phyloP scores from a whole-genome alignment of 345 rosid genomes.

The Rhodamnia argentea region DNA sequence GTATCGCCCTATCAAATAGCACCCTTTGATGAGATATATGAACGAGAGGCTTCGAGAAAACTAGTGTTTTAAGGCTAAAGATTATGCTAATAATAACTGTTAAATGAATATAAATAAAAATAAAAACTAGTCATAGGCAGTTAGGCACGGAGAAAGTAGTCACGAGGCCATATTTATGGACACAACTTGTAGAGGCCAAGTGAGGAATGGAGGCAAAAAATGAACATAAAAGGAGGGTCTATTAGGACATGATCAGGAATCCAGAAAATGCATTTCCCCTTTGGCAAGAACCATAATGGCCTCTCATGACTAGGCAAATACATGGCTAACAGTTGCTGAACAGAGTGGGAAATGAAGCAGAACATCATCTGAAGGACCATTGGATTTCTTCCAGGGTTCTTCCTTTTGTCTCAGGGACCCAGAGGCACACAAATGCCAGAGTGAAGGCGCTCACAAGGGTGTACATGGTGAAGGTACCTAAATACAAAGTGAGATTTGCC shows the following conservation, averaged over 20 bases:
- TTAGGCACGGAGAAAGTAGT: not conserved
- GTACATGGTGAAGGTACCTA: slow-evolving; percentile 34
- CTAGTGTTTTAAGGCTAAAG: not conserved
- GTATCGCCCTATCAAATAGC: too few relatives aligned
- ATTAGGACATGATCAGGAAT: not conserved
- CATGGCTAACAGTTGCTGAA: not conserved
- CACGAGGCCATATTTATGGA: not conserved
- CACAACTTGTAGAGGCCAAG: not conserved
- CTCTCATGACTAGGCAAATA: not conserved
- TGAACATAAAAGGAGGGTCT: not conserved
- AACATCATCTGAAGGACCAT: slow-evolving; percentile 28
- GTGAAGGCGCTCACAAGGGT: slow-evolving; percentile 16
- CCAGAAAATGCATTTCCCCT: not conserved
- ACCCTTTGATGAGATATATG: too few relatives aligned
- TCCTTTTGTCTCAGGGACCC: slow-evolving; percentile 41
- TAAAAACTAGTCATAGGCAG: not conserved
- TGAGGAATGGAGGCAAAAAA: not conserved
- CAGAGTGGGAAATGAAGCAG: not conserved
- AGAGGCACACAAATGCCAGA: slow-evolving; percentile 14
- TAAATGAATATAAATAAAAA: not conserved
- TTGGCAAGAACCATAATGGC: not conserved
- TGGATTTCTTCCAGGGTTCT: slow-evolving; percentile 42
- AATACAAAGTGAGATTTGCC: not conserved
- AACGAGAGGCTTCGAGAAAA: too few relatives aligned
- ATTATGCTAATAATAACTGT: not conserved